phyloP scores from a whole-genome alignment of 2,329 filamentous ascomycete genomes.

The Paracoccidioides brasiliensis region DNA sequence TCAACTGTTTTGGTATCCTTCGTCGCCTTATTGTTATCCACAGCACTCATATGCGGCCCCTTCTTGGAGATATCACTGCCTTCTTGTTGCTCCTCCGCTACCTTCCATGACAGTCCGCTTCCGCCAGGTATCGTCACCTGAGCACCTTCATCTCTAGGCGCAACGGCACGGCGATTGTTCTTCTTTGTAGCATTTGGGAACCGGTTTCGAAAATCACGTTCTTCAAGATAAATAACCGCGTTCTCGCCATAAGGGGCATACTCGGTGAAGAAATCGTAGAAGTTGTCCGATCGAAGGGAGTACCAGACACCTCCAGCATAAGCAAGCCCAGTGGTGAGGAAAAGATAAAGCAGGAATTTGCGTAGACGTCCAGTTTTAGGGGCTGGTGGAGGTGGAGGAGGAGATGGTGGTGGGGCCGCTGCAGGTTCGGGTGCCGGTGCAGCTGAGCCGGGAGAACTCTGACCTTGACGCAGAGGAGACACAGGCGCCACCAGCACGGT shows the following conservation, averaged over 20 bases:
- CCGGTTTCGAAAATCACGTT: constrained; percentile 79
- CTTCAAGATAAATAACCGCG: constrained; percentile 87
- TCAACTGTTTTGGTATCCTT: constrained; percentile 4
- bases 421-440: constrained; percentile 25
- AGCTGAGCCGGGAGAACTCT: constrained; percentile 25
- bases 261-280: constrained; percentile 98
- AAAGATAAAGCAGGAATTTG: constrained; percentile 61
- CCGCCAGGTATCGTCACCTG: constrained; percentile 73
- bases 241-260: constrained; percentile 92
- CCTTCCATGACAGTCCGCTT: constrained; percentile 71
- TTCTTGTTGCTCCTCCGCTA: constrained; percentile 48
- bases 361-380: constrained; percentile 59
- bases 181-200: constrained; percentile 49
- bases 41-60: constrained; percentile 36
- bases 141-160: constrained; percentile 43
- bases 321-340: constrained; percentile 61
- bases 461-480: constrained; percentile 23
- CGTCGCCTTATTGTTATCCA: constrained; percentile 14
- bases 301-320: constrained; percentile 88
- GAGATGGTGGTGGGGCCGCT: constrained; percentile 26
- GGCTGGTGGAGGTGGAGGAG: constrained; percentile 31
- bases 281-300: constrained; percentile 87
- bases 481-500: constrained; percentile 36
- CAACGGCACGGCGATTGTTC: constrained; percentile 28
- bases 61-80: constrained; percentile 46